Conservation (phyloP, 768 basidiomycete genomes). For the Boletus vermiculosoides region DNA sequence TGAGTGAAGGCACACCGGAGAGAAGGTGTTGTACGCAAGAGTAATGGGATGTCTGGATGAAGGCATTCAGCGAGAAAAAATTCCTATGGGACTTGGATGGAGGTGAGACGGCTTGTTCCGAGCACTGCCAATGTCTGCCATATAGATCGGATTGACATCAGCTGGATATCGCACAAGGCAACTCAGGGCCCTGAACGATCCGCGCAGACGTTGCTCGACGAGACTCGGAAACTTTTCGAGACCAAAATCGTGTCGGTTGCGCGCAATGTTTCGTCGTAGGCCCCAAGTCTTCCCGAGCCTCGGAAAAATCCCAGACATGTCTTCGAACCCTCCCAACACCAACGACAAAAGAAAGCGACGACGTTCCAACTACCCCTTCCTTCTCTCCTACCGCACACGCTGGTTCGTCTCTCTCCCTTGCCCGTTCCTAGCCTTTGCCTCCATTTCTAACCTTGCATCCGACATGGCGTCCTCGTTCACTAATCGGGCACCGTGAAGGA, state of each 20-base stretch:
- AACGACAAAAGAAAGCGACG: slow-evolving; percentile 37
- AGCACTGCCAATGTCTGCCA: not conserved
- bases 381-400: slow-evolving; percentile 63
- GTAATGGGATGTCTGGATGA: not conserved
- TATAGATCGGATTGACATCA: not conserved
- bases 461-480: not conserved
- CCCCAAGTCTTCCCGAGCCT: too few species aligned
- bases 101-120: not conserved
- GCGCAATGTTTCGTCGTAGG: too few species aligned
- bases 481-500: slow-evolving; percentile 47
- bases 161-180: too few species aligned
- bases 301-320: not conserved
- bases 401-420: slow-evolving; percentile 44
- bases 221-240: too few species aligned
- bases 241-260: too few species aligned
- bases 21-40: not conserved
- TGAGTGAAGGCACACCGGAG: not conserved
- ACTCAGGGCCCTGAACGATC: too few species aligned
- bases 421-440: not conserved
- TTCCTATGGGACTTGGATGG: too few species aligned
- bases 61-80: not conserved
- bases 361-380: slow-evolving; percentile 57
- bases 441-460: slow-evolving; percentile 7
- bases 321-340: not conserved
- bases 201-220: too few species aligned